Evolutionary conservation across 768 basidiomycete species (phyloP).

Genomic region (Naganishia vishniacii): DNA sequence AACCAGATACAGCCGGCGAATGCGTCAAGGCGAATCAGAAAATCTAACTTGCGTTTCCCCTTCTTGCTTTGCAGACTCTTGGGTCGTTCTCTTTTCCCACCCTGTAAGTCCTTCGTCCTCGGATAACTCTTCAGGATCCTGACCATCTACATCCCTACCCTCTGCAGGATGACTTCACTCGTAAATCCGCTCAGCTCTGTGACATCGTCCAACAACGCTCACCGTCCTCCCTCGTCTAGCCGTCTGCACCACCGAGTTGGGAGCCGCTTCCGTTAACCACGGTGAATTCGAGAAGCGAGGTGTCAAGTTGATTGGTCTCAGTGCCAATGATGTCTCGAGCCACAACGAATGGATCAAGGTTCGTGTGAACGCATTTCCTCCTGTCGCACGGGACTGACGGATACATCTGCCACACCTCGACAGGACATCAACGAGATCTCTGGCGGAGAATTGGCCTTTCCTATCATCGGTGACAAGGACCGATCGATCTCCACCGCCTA

Average conservation of each 20-base stretch:
- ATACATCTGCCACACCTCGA: too few relatives aligned
- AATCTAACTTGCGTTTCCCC: too few relatives aligned
- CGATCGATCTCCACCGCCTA: slow-evolving; percentile 74
- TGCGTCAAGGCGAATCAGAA: too few relatives aligned
- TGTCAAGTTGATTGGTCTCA: slow-evolving; percentile 72
- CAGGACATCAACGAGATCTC: slow-evolving; percentile 58
- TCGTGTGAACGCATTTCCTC: not conserved
- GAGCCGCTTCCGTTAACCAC: slow-evolving; percentile 82
- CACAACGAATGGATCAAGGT: slow-evolving; percentile 76
- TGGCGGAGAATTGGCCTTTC: slow-evolving; percentile 56
- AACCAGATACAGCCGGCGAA: not conserved
- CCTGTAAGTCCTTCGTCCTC: slow-evolving; percentile 56
- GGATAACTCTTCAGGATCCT: slow-evolving; percentile 39
- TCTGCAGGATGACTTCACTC: slow-evolving; percentile 26
- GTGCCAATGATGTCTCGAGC: slow-evolving; percentile 77
- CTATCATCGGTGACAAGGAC: slow-evolving; percentile 92
- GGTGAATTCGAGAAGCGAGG: slow-evolving; percentile 77
- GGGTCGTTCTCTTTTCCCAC: slow-evolving; percentile 90
- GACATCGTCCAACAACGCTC: not conserved
- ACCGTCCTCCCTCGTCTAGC: slow-evolving; percentile 24
- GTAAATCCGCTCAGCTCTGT: slow-evolving; percentile 57
- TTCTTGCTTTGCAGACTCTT: slow-evolving; percentile 53
- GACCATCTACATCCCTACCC: not conserved
- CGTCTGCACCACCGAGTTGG: slow-evolving; percentile 75
- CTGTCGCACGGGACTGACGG: not conserved